These are phyloP conservation scores for Haberlea rhodopensis DNA, from an alignment of 257 asterid species.

Conservation along the genomic window DNA sequence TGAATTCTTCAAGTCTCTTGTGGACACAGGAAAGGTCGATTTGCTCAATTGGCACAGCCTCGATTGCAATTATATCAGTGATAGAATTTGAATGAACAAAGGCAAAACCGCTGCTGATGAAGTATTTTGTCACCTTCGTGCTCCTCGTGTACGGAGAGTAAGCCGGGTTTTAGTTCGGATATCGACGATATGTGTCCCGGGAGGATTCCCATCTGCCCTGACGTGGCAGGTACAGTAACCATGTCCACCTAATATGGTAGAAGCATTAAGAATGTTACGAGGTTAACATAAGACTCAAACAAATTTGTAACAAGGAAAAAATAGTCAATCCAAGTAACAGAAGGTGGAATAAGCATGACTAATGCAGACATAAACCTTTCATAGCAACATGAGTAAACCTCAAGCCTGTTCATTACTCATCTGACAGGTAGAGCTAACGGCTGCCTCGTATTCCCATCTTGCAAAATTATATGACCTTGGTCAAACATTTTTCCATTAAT, in stretches of 20 bases:
- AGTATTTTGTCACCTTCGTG: slow-evolving; percentile 42
- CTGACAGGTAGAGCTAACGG: background rate
- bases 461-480: too few relatives aligned
- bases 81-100: slow-evolving; percentile 49
- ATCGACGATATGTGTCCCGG: slow-evolving; percentile 60
- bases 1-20: slow-evolving; percentile 42
- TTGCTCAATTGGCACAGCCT: slow-evolving; percentile 50
- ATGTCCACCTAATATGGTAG: slow-evolving; percentile 47
- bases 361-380: too few relatives aligned
- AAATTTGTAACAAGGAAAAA: background rate
- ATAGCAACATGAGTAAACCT: background rate
- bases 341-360: background rate
- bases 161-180: slow-evolving; percentile 58
- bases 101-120: slow-evolving; percentile 57
- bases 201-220: slow-evolving; percentile 57
- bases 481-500: too few relatives aligned
- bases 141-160: slow-evolving; percentile 46
- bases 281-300: background rate
- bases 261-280: background rate
- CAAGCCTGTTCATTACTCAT: background rate
- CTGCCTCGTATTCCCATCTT: too few relatives aligned
- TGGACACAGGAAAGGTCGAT: slow-evolving; percentile 42
- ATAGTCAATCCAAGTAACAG: background rate
- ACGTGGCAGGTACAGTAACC: slow-evolving; percentile 49
- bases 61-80: slow-evolving; percentile 44